A percentile compares a stretch with the other conserved stretches of the same genome.
These are phyloP conservation scores for Danielozyma ontarioensis DNA, from an alignment of 805 yeast genomes.

Conservation along the genomic window DNA sequence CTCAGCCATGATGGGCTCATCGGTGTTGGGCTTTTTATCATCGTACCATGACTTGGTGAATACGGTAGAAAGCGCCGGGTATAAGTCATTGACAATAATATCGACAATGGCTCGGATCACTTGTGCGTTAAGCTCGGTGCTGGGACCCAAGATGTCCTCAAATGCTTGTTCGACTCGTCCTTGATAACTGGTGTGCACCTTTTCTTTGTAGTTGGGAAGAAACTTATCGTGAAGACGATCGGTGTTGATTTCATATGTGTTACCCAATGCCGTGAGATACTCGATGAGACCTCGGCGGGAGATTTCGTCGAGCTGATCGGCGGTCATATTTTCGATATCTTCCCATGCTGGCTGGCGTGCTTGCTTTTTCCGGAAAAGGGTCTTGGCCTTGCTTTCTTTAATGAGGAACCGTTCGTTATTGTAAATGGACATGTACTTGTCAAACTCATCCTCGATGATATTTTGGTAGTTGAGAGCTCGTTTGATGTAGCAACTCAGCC, in stretches of 20 bases:
- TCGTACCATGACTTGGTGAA: conserved; percentile 72
- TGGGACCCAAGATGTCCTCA: conserved; percentile 47
- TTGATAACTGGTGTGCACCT: conserved; percentile 46
- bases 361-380: conserved; percentile 21
- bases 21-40: conserved; percentile 28
- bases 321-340: conserved; percentile 36
- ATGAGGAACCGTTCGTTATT: conserved; percentile 32
- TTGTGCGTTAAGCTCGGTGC: conserved; percentile 75
- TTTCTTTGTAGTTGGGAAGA: conserved; percentile 54
- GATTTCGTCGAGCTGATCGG: conserved; percentile 30
- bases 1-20: conserved; percentile 44
- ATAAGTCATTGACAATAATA: conserved; percentile 69
- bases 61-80: conserved; percentile 52
- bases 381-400: conserved; percentile 41
- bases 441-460: conserved; percentile 43
- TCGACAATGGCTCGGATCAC: conserved; percentile 64
- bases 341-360: conserved; percentile 7
- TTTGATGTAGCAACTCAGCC: conserved; percentile 53
- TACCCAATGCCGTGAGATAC: conserved; percentile 76
- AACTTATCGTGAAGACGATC: conserved; percentile 62
- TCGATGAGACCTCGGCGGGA: conserved; percentile 69
- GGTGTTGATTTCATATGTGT: conserved; percentile 77
- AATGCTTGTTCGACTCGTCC: conserved; percentile 29
- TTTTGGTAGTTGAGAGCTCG: conserved; percentile 62
- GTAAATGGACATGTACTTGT: conserved; percentile 37